Base-by-base conservation (phyloP, 108 stramenopile species). In the Fistulifera solaris region DNA sequence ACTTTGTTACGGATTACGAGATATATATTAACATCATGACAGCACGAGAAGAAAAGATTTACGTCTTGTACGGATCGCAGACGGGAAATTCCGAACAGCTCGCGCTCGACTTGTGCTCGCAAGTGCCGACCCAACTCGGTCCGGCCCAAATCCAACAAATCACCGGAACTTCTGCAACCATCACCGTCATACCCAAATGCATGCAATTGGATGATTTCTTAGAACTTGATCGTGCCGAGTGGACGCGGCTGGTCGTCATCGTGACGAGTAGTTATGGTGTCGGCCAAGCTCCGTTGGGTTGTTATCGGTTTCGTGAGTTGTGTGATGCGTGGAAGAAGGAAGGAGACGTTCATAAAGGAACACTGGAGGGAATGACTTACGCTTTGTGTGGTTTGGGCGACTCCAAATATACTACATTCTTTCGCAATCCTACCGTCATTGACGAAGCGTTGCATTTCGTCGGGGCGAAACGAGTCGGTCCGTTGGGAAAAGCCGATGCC, bases 141-240 rank as follows among this genome's bases (percentile, higher is more conserved):
- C 51, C 58, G 12, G 14, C 52, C 2, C 8, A 18, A 17, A 52
- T 48, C 66, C 31, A 54, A 61, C 27, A 31, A 53, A 40, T 62
- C 44, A 48, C 40, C 8, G 51, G 47, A 55, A 56, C 21, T 11
- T 17, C 27, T 13, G 54, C 45, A 16, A 13, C 54, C 38, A 56
- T 31, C 47, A 48, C 40, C 11, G 49, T 35, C 16, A 51, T 44
- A n/a, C 61, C 65, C 10, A 54, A 42, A 18, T 62, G 63, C 43
- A 67, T 86, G 64, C 74, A 81, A 23, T 65, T 90, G 44, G 88
- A 90, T 66, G 88, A 90, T 63, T 90, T 90, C 56, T 63, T 90
- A 25, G 83, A 89, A 65, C n/a, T 81, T 27, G 49, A 79, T 28
- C 54, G 62, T 19, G 68, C 72, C 8, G 44, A 47, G 22, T 90